Percentiles rank a stretch among this genome's conserved stretches.
These are phyloP conservation scores for Kalanchoe fedtschenkoi DNA, from an alignment of 164 flowering plant species.

Conservation along the genomic window DNA sequence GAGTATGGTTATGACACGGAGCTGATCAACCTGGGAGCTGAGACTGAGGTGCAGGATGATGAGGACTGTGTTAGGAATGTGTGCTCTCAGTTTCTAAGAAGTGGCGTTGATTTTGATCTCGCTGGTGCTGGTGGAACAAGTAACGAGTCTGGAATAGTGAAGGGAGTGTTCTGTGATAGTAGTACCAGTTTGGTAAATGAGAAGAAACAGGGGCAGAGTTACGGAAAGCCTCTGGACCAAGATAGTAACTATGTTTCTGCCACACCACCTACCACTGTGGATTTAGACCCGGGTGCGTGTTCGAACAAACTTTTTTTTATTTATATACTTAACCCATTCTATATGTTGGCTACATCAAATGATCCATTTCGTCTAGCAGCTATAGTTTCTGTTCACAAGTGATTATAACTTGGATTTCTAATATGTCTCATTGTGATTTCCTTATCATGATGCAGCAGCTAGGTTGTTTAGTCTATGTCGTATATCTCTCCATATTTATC, in stretches of 20 bases:
- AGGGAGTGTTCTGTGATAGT: constrained; percentile 22
- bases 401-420: neutral
- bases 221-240: constrained; percentile 9
- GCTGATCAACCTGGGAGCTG: neutral
- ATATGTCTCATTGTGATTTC: neutral
- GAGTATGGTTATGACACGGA: neutral
- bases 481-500: neutral
- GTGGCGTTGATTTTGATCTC: constrained; percentile 18
- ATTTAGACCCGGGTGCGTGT: neutral
- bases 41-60: constrained; percentile 9
- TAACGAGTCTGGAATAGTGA: constrained; percentile 31
- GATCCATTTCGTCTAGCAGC: neutral
- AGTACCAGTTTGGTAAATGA: constrained; percentile 4
- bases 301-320: neutral
- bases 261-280: neutral
- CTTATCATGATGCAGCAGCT: neutral
- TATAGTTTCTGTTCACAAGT: neutral
- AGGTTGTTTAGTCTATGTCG: neutral
- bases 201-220: constrained; percentile 12
- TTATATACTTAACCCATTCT: too few relatives aligned
- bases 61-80: constrained; percentile 14
- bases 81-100: constrained; percentile 26
- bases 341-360: neutral
- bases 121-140: constrained; percentile 21
- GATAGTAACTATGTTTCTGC: neutral